A percentile compares a stretch with the other conserved stretches of the same genome.
phyloP scores from a whole-genome alignment of 2,329 filamentous ascomycete species.

The Exophiala aquamarina region DNA sequence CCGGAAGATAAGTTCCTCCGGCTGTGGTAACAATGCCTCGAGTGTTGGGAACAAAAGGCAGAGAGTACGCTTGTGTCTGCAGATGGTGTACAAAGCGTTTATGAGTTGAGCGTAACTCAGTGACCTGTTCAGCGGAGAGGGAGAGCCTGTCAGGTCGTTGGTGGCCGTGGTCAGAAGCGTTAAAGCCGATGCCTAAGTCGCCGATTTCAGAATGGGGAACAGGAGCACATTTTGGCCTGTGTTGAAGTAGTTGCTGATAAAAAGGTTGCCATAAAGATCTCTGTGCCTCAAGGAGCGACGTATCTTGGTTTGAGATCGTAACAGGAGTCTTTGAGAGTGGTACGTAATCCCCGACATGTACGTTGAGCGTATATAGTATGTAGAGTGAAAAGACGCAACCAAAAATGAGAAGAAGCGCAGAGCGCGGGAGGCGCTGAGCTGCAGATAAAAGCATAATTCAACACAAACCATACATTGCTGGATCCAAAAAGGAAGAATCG shows the following conservation, averaged over 20 bases:
- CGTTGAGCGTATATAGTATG: too few species aligned
- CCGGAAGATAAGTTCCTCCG: conserved; percentile 36
- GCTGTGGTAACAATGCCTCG: conserved; percentile 47
- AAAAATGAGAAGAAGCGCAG: too few species aligned
- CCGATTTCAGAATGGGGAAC: not conserved
- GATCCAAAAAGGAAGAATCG: too few species aligned
- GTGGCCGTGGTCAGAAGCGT: not conserved
- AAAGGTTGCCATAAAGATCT: not conserved
- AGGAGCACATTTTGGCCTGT: not conserved
- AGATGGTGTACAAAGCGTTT: not conserved
- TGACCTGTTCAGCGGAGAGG: not conserved
- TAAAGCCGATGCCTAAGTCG: not conserved
- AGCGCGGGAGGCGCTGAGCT: too few species aligned
- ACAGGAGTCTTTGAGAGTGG: too few species aligned
- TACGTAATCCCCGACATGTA: too few species aligned
- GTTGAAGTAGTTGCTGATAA: not conserved
- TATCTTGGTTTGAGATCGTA: too few species aligned
- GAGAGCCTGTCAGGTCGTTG: not conserved
- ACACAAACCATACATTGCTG: too few species aligned
- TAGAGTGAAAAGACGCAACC: too few species aligned
- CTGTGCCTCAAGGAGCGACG: not conserved
- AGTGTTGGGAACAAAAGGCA: conserved; percentile 21
- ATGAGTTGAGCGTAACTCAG: not conserved
- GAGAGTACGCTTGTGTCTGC: not conserved
- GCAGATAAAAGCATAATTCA: too few species aligned